phyloP scores from a whole-genome alignment of 257 asterid genomes.

The Sherardia arvensis region DNA sequence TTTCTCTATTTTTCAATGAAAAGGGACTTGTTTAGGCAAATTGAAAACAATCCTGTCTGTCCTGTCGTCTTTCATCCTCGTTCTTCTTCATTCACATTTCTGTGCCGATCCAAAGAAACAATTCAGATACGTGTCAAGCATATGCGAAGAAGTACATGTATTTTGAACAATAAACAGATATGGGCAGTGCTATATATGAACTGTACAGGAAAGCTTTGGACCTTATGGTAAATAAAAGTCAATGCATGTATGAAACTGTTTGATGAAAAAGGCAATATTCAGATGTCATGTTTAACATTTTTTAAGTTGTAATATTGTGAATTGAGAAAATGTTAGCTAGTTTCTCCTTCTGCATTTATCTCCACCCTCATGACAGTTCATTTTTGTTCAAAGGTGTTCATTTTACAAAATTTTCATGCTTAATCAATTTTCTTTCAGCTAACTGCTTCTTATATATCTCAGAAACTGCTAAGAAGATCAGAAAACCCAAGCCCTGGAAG shows the following conservation, averaged over 20 bases:
- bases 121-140: background rate
- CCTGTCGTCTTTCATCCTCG: background rate
- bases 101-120: background rate
- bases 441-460: background rate
- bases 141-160: background rate
- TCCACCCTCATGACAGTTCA: background rate
- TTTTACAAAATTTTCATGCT: background rate
- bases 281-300: background rate
- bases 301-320: background rate
- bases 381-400: background rate
- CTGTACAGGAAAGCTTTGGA: background rate
- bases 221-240: background rate
- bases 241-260: background rate
- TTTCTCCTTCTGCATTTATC: background rate
- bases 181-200: background rate
- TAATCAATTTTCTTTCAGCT: background rate
- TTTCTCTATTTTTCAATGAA: background rate
- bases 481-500: constrained; percentile 78
- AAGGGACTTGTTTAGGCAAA: background rate
- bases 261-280: background rate
- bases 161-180: background rate
- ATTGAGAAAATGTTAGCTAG: background rate
- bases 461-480: constrained; percentile 40
- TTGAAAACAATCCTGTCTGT: constrained; percentile 2
- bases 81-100: background rate